Percentiles rank a stretch among this genome's conserved stretches.
Evolutionary conservation across 2,329 filamentous ascomycete species (phyloP).

Genomic region (Penicillium hordei): DNA sequence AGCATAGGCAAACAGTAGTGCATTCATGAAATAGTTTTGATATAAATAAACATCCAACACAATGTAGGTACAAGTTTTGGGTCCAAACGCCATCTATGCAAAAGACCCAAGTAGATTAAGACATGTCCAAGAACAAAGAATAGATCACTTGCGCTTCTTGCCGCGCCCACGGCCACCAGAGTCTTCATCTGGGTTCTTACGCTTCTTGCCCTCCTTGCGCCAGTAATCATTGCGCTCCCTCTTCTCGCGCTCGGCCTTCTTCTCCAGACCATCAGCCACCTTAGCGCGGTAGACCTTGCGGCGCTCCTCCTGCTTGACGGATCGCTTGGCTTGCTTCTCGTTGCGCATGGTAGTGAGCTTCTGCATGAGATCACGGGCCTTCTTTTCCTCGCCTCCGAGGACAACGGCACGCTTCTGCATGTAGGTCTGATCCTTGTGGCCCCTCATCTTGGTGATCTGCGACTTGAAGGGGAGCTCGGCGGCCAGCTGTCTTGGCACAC

Average conservation of each 20-base stretch:
- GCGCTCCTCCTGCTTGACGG: conserved; percentile 84
- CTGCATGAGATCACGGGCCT: conserved; percentile 83
- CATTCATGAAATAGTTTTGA: conserved; percentile 1
- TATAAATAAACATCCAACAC: conserved; percentile 5
- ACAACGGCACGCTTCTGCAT: conserved; percentile 95
- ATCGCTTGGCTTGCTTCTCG: conserved; percentile 81
- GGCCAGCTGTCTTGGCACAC: conserved; percentile 56
- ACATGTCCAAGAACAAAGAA: conserved; percentile 18
- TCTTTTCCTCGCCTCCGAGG: conserved; percentile 80
- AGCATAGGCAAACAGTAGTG: background rate
- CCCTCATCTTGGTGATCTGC: conserved; percentile 79
- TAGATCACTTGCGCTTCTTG: conserved; percentile 44
- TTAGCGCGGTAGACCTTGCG: conserved; percentile 77
- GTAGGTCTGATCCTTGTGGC: conserved; percentile 80
- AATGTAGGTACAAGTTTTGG: conserved; percentile 17
- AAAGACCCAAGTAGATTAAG: conserved; percentile 15
- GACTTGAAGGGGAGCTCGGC: conserved; percentile 88
- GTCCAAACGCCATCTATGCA: conserved; percentile 30
- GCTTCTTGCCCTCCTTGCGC: conserved; percentile 83
- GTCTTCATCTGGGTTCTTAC: conserved; percentile 57
- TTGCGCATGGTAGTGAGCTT: conserved; percentile 88
- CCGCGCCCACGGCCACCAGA: conserved; percentile 51
- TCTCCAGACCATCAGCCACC: conserved; percentile 78
- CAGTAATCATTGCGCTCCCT: conserved; percentile 90
- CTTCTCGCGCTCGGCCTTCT: conserved; percentile 83